Evolutionary conservation across 768 basidiomycete species (phyloP).

Genomic region (Kwoniella sp.): DNA sequence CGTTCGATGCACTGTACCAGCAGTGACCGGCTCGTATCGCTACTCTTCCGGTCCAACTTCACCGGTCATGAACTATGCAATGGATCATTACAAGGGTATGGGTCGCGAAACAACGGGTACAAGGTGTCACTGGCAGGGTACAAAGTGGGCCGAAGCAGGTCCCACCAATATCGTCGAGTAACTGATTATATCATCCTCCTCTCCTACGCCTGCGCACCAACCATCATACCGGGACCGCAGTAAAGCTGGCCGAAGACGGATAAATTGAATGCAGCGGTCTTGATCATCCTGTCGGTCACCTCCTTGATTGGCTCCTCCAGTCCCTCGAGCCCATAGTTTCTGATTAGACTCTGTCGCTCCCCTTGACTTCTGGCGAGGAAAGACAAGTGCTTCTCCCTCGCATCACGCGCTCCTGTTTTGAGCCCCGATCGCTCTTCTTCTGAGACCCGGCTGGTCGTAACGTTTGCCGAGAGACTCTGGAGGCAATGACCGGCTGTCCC

Average conservation of each 20-base stretch:
- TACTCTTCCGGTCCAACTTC: too few species aligned
- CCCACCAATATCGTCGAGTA: too few species aligned
- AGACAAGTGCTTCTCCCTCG: constrained; percentile 3
- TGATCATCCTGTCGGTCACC: constrained; percentile 24
- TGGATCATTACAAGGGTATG: too few species aligned
- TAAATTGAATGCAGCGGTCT: constrained; percentile 36
- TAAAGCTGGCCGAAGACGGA: constrained; percentile 28
- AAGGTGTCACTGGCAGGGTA: too few species aligned
- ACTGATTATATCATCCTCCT: too few species aligned
- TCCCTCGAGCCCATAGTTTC: constrained; percentile 6
- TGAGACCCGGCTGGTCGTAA: background rate
- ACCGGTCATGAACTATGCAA: too few species aligned
- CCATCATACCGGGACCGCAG: constrained; percentile 29
- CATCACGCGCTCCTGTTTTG: background rate
- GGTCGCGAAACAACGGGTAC: too few species aligned
- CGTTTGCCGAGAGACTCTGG: background rate
- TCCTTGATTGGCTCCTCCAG: constrained; percentile 18
- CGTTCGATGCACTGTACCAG: too few species aligned
- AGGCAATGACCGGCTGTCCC: constrained; percentile 5
- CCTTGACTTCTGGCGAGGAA: background rate
- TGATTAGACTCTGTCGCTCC: constrained; percentile 12
- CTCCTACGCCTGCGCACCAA: constrained; percentile 29
- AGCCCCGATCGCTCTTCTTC: background rate
- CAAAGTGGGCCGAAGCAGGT: too few species aligned
- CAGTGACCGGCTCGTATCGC: too few species aligned